Evolutionary conservation across 306 rosid genomes (phyloP).

Genomic region (Albizia julibrissin): DNA sequence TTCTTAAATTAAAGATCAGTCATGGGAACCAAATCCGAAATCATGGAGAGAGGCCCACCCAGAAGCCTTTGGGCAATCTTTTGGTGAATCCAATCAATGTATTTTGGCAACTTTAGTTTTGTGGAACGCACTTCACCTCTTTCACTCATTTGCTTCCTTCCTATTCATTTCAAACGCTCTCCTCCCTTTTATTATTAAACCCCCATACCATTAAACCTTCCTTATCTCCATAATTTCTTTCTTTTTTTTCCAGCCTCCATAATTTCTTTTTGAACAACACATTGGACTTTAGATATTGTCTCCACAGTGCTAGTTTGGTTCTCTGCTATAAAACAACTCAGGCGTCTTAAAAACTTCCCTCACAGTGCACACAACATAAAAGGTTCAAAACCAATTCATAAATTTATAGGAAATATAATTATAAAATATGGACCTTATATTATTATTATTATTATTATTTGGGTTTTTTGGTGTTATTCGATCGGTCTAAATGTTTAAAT

Average conservation of each 20-base stretch:
- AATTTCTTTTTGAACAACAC: no score
- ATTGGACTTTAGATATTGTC: no score
- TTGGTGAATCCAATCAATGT: constrained; percentile 9
- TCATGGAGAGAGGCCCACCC: not conserved
- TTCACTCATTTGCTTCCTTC: constrained; percentile 24
- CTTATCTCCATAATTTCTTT: not conserved
- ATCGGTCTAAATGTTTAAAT: not conserved
- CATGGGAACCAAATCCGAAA: not conserved
- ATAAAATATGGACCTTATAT: not conserved
- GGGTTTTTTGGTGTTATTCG: not conserved
- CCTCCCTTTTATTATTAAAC: not conserved
- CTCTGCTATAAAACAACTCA: no score
- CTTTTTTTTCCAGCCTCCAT: no score
- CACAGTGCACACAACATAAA: no score
- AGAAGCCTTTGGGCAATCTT: not conserved
- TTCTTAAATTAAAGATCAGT: not conserved
- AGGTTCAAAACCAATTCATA: no score
- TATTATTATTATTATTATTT: no score
- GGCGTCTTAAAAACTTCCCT: no score
- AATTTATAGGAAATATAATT: no score
- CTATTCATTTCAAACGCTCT: not conserved
- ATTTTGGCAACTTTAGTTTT: not conserved
- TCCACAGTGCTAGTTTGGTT: no score
- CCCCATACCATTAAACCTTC: not conserved
- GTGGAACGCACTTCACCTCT: constrained; percentile 22